These are phyloP conservation scores for Amoebophrya sp. DNA, from an alignment of 169 alveolate genomes.

Conservation along the genomic window DNA sequence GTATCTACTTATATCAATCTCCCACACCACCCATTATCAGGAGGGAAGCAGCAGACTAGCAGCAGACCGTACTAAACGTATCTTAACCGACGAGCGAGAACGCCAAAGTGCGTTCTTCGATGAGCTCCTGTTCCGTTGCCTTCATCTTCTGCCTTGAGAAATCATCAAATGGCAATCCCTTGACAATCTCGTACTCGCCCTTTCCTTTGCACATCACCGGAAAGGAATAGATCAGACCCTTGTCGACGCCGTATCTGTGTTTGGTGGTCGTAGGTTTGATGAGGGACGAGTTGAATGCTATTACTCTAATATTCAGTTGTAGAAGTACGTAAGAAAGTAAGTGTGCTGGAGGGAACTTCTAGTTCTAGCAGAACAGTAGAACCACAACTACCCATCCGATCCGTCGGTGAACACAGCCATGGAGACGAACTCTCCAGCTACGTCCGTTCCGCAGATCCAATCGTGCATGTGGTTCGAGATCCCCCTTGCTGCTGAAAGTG, in stretches of 20 bases:
- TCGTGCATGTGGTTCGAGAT: slow-evolving; percentile 23
- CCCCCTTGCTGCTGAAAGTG: neutral
- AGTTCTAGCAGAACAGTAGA: too few relatives aligned
- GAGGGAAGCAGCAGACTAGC: too few relatives aligned
- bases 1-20: too few relatives aligned
- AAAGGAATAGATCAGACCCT: neutral
- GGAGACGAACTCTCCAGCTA: neutral
- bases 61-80: too few relatives aligned
- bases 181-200: neutral
- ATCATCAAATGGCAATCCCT: neutral
- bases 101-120: neutral
- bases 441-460: slow-evolving; percentile 13
- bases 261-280: too few relatives aligned
- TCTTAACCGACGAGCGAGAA: neutral
- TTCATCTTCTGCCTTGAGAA: slow-evolving; percentile 1
- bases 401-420: slow-evolving; percentile 6
- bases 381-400: neutral
- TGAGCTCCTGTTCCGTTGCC: neutral
- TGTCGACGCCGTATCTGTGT: neutral
- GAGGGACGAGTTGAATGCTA: too few relatives aligned
- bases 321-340: too few relatives aligned
- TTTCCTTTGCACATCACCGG: neutral
- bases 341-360: too few relatives aligned
- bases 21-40: too few relatives aligned
- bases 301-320: too few relatives aligned